Evolutionary conservation across 306 rosid species (phyloP).

Genomic region (Rosa multiflora): DNA sequence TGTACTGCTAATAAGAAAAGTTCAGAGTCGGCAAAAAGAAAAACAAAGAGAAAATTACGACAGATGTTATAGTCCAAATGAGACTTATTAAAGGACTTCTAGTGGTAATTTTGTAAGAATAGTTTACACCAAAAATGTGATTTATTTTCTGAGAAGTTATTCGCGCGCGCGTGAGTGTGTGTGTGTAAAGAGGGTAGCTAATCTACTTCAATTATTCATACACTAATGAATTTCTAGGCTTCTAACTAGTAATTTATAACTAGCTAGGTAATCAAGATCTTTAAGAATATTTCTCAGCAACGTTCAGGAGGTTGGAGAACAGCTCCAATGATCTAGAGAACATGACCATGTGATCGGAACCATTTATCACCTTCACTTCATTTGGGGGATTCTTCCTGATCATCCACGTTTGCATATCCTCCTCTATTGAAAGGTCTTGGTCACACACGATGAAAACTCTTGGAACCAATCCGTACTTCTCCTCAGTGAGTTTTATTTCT

Average conservation of each 20-base stretch:
- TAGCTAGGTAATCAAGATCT: neutral
- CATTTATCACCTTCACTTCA: conserved; percentile 35
- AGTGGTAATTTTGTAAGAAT: neutral
- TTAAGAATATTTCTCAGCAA: conserved; percentile 26
- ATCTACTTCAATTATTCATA: too few relatives aligned
- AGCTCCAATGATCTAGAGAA: conserved; percentile 36
- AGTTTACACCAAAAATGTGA: neutral
- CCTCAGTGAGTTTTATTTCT: conserved; percentile 21
- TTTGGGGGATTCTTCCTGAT: conserved; percentile 27
- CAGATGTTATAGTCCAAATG: too few relatives aligned
- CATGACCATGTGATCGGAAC: conserved; percentile 58
- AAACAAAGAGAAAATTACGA: too few relatives aligned
- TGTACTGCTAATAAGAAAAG: too few relatives aligned
- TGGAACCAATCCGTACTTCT: conserved; percentile 39
- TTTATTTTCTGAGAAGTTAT: neutral
- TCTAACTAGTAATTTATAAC: neutral
- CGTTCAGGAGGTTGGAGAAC: conserved; percentile 27
- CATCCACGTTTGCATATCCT: conserved; percentile 37
- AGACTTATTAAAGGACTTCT: too few relatives aligned
- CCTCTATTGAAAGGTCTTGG: conserved; percentile 20
- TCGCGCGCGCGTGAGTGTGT: too few relatives aligned
- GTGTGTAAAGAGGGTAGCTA: neutral
- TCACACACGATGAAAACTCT: conserved; percentile 38
- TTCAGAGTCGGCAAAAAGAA: too few relatives aligned
- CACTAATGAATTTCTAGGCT: neutral